These are phyloP conservation scores for Tylopilus felleus DNA, from an alignment of 768 basidiomycete species.

Conservation along the genomic window DNA sequence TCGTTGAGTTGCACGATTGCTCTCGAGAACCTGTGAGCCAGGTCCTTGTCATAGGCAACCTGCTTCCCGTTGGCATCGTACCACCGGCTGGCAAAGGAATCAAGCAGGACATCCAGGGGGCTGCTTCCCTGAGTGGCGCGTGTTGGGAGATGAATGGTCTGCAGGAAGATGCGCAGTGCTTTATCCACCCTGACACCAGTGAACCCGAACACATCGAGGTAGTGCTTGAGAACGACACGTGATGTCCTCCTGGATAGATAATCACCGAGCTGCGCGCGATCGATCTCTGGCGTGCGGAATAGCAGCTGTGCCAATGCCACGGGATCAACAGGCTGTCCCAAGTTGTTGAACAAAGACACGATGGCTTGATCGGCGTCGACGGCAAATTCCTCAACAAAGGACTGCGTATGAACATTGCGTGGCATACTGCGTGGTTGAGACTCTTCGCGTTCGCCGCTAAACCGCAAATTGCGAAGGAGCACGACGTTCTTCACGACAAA, in stretches of 20 bases:
- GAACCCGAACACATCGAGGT: slow-evolving; percentile 86
- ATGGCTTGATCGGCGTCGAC: slow-evolving; percentile 81
- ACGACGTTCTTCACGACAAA: slow-evolving; percentile 91
- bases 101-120: slow-evolving; percentile 60
- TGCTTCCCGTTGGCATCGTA: slow-evolving; percentile 81
- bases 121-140: slow-evolving; percentile 32
- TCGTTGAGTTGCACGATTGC: slow-evolving; percentile 89
- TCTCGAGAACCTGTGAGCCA: slow-evolving; percentile 71
- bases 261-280: slow-evolving; percentile 78
- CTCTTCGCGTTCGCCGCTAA: slow-evolving; percentile 68
- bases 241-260: slow-evolving; percentile 76
- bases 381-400: slow-evolving; percentile 77
- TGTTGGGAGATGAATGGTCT: slow-evolving; percentile 68
- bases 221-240: slow-evolving; percentile 74
- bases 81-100: slow-evolving; percentile 86
- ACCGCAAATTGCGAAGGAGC: slow-evolving; percentile 64
- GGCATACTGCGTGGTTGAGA: slow-evolving; percentile 44
- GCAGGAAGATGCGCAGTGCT: slow-evolving; percentile 85
- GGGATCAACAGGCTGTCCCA: slow-evolving; percentile 61
- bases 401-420: slow-evolving; percentile 61
- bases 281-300: slow-evolving; percentile 81
- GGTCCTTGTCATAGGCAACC: slow-evolving; percentile 79
- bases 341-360: slow-evolving; percentile 60
- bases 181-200: slow-evolving; percentile 80
- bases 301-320: slow-evolving; percentile 69